A percentile compares a stretch with the other conserved stretches of the same genome.
Conservation (phyloP, 2,329 filamentous ascomycete genomes). For the Lanzia echinophila region DNA sequence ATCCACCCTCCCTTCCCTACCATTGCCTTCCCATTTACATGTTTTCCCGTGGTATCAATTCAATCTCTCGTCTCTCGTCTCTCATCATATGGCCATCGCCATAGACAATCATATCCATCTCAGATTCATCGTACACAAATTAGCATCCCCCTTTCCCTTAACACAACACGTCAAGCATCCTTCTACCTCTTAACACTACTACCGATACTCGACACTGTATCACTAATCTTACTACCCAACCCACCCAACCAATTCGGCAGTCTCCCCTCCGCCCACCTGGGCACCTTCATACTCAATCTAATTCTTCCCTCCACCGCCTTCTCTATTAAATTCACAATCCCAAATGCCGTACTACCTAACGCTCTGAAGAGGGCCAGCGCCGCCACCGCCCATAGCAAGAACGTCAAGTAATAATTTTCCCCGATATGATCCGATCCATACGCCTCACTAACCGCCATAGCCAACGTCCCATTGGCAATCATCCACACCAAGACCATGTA, state of each 20-base stretch:
- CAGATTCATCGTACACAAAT: background rate
- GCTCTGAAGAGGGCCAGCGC: constrained; percentile 81
- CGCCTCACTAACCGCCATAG: constrained; percentile 85
- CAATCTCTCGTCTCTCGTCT: too few relatives aligned
- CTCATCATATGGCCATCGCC: too few relatives aligned
- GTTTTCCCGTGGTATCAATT: too few relatives aligned
- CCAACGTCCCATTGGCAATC: constrained; percentile 82
- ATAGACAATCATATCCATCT: background rate
- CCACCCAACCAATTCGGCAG: constrained; percentile 28
- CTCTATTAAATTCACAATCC: constrained; percentile 76
- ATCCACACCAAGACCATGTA: constrained; percentile 98
- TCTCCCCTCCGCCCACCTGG: constrained; percentile 27
- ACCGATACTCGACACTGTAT: constrained; percentile 27
- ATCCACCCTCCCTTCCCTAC: background rate
- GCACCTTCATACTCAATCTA: constrained; percentile 26
- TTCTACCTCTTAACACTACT: constrained; percentile 16
- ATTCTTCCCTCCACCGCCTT: constrained; percentile 81
- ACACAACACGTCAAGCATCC: background rate
- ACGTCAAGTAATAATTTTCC: constrained; percentile 82
- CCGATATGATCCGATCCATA: constrained; percentile 67
- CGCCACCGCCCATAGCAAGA: constrained; percentile 91
- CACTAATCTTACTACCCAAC: constrained; percentile 23
- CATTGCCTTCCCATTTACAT: background rate
- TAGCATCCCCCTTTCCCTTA: background rate
- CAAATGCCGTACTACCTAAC: constrained; percentile 73